phyloP scores from a whole-genome alignment of 371 early-diverging fungal genomes.

The Choanephora cucurbitarum region DNA sequence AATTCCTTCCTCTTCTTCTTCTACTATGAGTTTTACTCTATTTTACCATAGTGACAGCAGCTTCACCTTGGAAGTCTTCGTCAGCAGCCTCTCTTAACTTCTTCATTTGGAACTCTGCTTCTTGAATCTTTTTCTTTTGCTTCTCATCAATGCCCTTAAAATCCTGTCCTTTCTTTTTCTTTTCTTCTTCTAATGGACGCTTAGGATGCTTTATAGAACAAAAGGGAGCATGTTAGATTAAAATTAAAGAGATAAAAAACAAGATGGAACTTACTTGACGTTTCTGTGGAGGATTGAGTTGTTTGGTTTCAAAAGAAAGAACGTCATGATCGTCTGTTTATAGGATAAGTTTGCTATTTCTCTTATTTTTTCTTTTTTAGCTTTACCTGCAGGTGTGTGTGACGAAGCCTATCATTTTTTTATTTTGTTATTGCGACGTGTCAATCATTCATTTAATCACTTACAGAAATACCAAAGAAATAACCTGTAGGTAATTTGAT shows the following conservation, averaged over 20 bases:
- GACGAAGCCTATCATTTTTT: constrained; percentile 41
- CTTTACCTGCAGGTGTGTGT: constrained; percentile 42
- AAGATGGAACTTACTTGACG: constrained; percentile 34
- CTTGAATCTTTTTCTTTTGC: constrained; percentile 59
- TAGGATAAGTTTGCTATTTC: neutral
- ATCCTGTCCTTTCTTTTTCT: constrained; percentile 57
- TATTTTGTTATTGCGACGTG: neutral
- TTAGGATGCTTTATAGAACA: constrained; percentile 26
- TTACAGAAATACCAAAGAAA: constrained; percentile 81
- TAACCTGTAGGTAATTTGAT: constrained; percentile 73
- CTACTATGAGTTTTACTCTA: neutral
- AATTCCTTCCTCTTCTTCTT: too few species aligned
- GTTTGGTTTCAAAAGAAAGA: constrained; percentile 69
- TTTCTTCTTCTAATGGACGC: constrained; percentile 65
- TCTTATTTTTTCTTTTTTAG: neutral
- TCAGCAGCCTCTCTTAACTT: constrained; percentile 33
- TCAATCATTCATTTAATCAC: constrained; percentile 10
- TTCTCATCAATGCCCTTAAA: constrained; percentile 53
- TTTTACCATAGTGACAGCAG: constrained; percentile 36
- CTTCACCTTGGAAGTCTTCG: constrained; percentile 24
- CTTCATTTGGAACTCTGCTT: constrained; percentile 53
- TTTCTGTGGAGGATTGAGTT: constrained; percentile 69
- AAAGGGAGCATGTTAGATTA: neutral
- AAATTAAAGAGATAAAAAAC: neutral
- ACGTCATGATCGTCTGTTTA: constrained; percentile 80